These are phyloP conservation scores for Betula pendula DNA, from an alignment of 306 rosid genomes.

Conservation along the genomic window DNA sequence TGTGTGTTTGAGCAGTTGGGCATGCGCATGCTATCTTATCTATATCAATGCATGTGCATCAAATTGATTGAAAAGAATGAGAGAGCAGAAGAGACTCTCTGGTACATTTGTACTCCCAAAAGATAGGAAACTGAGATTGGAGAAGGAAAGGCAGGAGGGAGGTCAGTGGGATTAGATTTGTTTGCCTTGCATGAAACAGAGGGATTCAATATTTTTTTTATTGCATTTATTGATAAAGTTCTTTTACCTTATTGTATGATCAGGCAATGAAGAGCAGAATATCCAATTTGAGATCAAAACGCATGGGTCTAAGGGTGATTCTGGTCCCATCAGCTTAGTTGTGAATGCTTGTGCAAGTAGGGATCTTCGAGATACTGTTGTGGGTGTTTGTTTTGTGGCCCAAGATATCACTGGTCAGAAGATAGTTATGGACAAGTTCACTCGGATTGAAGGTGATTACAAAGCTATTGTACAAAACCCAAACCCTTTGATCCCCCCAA, in stretches of 20 bases:
- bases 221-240: constrained; percentile 20
- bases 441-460: constrained; percentile 95
- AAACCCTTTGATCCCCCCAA: constrained; percentile 89
- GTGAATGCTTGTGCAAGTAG: constrained; percentile 95
- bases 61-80: constrained; percentile 13
- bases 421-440: constrained; percentile 93
- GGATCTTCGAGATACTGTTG: constrained; percentile 76
- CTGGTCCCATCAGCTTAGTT: constrained; percentile 75
- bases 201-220: constrained; percentile 3
- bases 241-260: constrained; percentile 27
- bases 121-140: background rate
- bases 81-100: constrained; percentile 1
- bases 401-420: constrained; percentile 95
- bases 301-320: constrained; percentile 57
- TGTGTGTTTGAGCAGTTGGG: constrained; percentile 8
- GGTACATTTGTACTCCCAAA: background rate
- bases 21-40: constrained; percentile 16
- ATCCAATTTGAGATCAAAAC: constrained; percentile 91
- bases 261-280: constrained; percentile 91
- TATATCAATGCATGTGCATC: constrained; percentile 6
- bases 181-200: background rate
- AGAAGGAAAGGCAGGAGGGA: constrained; percentile 4
- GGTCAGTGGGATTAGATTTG: constrained; percentile 5
- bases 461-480: constrained; percentile 93
- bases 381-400: constrained; percentile 95